Conservation (phyloP, 495 filamentous ascomycete species). For the Penicillium longicatenatum region DNA sequence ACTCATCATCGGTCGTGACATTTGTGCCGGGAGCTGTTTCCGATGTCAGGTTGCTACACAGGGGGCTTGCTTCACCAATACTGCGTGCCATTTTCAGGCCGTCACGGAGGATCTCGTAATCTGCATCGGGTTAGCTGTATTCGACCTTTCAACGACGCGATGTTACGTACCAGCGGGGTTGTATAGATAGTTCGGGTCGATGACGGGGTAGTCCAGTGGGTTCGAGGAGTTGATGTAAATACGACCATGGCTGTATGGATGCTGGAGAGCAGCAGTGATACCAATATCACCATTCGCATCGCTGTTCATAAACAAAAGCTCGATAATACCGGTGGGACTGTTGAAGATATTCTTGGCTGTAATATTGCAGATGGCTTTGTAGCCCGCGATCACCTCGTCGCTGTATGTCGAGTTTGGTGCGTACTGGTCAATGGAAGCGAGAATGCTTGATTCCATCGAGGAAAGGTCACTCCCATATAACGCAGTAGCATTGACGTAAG, state of each 20-base stretch:
- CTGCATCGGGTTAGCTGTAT: conserved; percentile 11
- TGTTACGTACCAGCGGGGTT: conserved; percentile 30
- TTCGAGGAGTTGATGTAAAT: conserved; percentile 40
- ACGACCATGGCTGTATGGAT: conserved; percentile 37
- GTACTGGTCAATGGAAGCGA: conserved; percentile 23
- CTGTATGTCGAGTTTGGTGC: conserved; percentile 31
- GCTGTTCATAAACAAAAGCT: conserved; percentile 39
- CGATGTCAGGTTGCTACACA: conserved; percentile 26
- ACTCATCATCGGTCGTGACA: conserved; percentile 30
- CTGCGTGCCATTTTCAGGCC: conserved; percentile 37
- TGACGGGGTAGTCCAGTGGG: conserved; percentile 37
- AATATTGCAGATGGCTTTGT: conserved; percentile 36
- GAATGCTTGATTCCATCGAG: conserved; percentile 17
- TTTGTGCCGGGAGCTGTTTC: conserved; percentile 28
- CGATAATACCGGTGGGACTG: conserved; percentile 29
- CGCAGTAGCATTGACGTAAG: conserved; percentile 32
- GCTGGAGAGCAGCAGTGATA: conserved; percentile 40
- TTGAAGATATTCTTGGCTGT: conserved; percentile 32
- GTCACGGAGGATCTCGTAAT: conserved; percentile 36
- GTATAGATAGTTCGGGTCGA: conserved; percentile 38
- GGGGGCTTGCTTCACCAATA: conserved; percentile 26
- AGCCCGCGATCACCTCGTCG: conserved; percentile 30
- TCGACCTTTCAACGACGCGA: neutral
- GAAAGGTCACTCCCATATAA: conserved; percentile 23
- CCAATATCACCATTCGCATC: conserved; percentile 34